Percentiles rank a stretch among this genome's conserved stretches.
These are phyloP conservation scores for Rhodotorula paludigena DNA, from an alignment of 768 basidiomycete genomes.

Conservation along the genomic window DNA sequence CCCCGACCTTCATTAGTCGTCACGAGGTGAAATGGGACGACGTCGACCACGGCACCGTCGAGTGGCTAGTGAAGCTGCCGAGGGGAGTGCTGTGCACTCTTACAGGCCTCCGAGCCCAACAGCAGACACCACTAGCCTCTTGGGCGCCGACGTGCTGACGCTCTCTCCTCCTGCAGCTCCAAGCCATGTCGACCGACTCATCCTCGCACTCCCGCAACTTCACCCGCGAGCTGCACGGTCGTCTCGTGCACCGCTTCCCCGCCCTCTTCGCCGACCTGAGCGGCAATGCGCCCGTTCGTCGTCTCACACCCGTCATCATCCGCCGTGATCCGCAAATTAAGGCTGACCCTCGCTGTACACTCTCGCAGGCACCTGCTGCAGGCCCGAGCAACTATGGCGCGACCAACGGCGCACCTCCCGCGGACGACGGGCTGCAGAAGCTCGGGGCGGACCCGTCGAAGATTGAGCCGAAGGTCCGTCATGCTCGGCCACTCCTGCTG, in stretches of 20 bases:
- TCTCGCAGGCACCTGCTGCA: neutral
- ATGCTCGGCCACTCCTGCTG: too few species aligned
- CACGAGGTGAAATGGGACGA: too few species aligned
- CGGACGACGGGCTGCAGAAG: constrained; percentile 22
- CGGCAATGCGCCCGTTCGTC: constrained; percentile 1
- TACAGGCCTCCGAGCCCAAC: too few species aligned
- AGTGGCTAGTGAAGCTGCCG: too few species aligned
- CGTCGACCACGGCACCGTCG: too few species aligned
- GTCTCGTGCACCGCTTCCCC: constrained; percentile 29
- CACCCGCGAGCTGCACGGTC: constrained; percentile 19
- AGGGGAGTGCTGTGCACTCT: too few species aligned
- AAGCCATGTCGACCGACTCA: neutral
- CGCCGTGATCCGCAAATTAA: too few species aligned
- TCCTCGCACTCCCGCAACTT: constrained; percentile 9
- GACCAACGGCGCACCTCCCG: constrained; percentile 12
- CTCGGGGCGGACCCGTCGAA: constrained; percentile 31
- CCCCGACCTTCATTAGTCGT: too few species aligned
- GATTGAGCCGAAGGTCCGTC: constrained; percentile 38
- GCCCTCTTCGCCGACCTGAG: constrained; percentile 29
- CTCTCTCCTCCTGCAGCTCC: neutral
- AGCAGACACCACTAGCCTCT: too few species aligned
- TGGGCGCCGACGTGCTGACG: too few species aligned
- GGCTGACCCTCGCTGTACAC: neutral
- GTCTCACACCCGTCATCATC: neutral
- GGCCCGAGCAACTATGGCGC: constrained; percentile 23